These are phyloP conservation scores for Tephrocybe sp. DNA, from an alignment of 768 basidiomycete genomes.

Conservation along the genomic window DNA sequence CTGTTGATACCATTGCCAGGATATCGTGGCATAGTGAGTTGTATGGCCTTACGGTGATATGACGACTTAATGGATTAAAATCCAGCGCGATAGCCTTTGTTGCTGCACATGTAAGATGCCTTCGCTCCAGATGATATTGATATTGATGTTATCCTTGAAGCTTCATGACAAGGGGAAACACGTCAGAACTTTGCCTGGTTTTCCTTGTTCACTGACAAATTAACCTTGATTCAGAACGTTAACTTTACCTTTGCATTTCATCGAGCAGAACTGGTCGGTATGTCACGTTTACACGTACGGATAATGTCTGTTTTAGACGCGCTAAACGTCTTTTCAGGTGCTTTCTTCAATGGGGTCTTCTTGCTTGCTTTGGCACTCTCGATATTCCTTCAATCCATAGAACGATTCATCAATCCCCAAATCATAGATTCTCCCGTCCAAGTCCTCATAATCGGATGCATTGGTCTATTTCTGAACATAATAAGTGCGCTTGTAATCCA, in stretches of 20 bases:
- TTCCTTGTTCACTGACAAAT: neutral
- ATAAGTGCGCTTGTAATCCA: conserved; percentile 48
- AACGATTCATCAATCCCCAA: conserved; percentile 50
- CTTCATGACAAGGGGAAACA: conserved; percentile 42
- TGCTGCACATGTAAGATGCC: conserved; percentile 39
- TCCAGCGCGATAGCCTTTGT: conserved; percentile 41
- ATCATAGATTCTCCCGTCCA: conserved; percentile 38
- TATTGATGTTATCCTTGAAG: conserved; percentile 20
- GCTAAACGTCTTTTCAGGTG: neutral
- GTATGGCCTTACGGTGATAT: neutral
- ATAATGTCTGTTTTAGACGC: conserved; percentile 43
- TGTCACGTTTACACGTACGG: conserved; percentile 39
- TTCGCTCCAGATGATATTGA: neutral
- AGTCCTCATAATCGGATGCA: conserved; percentile 46
- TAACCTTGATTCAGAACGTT: conserved; percentile 29
- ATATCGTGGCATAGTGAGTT: conserved; percentile 45
- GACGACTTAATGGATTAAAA: neutral
- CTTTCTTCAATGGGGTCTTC: conserved; percentile 15
- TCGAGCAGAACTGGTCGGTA: conserved; percentile 55
- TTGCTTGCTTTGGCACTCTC: conserved; percentile 6
- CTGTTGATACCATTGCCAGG: conserved; percentile 25
- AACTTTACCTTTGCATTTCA: conserved; percentile 56
- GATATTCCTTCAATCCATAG: conserved; percentile 38
- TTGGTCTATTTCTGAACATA: conserved; percentile 47
- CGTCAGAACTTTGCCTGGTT: conserved; percentile 23